Conservation (phyloP, 1,284 basidiomycete species). For the Xerocomus minutiporus region DNA sequence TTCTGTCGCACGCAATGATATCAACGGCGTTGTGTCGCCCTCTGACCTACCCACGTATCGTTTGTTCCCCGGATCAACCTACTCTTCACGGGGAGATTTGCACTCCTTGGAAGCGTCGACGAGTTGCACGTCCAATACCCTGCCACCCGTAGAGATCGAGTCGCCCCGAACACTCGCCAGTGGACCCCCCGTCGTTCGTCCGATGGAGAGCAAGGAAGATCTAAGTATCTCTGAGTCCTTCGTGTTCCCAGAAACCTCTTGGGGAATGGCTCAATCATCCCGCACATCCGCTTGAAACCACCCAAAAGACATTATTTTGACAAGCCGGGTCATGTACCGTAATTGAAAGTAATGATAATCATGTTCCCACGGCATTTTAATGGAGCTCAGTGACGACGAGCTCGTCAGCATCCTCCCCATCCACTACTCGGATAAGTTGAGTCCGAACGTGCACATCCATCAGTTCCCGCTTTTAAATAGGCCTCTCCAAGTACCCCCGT, state of each 20-base stretch:
- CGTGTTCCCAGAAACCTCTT: no score
- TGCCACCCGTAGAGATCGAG: conserved; percentile 8
- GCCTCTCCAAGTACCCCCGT: conserved; percentile 69
- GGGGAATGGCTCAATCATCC: neutral
- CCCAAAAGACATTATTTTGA: no score
- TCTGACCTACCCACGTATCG: conserved; percentile 2
- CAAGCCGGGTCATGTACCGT: neutral
- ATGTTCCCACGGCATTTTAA: conserved; percentile 18
- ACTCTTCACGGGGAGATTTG: conserved; percentile 10
- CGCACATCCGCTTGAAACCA: no score
- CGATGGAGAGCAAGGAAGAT: conserved; percentile 8
- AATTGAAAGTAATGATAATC: neutral
- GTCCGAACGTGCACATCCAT: conserved; percentile 65
- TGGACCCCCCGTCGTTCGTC: neutral
- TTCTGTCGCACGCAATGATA: conserved; percentile 3
- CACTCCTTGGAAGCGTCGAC: conserved; percentile 14
- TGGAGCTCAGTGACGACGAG: conserved; percentile 42
- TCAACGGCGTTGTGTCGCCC: neutral
- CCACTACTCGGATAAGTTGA: conserved; percentile 58
- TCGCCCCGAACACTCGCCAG: conserved; percentile 1
- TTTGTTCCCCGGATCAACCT: conserved; percentile 9
- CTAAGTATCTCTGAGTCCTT: neutral
- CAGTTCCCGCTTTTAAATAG: conserved; percentile 73
- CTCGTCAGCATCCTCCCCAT: conserved; percentile 65
- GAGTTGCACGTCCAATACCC: conserved; percentile 11